Evolutionary conservation across 306 rosid genomes (phyloP), one percentile per base, ranked within the genome.

Genomic region (Acacia crassicarpa): DNA sequence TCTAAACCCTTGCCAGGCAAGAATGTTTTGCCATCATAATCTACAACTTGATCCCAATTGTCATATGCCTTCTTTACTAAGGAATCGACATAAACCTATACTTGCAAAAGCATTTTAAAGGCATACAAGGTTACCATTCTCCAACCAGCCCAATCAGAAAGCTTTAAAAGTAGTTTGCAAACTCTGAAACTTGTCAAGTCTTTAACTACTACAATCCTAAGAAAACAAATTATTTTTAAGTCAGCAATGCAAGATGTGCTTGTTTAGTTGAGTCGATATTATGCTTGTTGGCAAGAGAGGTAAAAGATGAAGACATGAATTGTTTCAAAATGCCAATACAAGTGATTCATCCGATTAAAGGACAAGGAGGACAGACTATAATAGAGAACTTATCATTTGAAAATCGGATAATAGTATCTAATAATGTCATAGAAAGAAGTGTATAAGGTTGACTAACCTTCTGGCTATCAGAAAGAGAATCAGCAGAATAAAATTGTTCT

Each of bases 1-100:
- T 91, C 92, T 70, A 90, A 81, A 82, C 79, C 86, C 61, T 54
- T 65, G 73, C 87, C 58, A 68, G 78, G 81, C 84, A 92, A 78
- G 32, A 91, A 93, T 70, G 99, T 88, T 85, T 94, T 96, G 46
- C 98, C 97, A 86, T 96, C 98, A 78, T 96, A 96, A 71, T 96
- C 97, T 72, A 92, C 75, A 76, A 92, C 99, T 75, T 90, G 94
- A 48, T 91, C 90, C 99, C 99, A 96, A 83, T 94, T 88, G 23
- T 96, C 99, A 62, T 96, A 96, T 59, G 99, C 98, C 87, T 91
- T 93, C 85, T 96, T 96, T 89, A 96, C 97, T 76, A 93, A 85
- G 2, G 92, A 84, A 90, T 96, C 99, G 7, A 96, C 97, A 83
- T 89, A 92, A 75, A 93, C 86, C 99, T 96, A 93, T 85, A 88